Base-by-base conservation (phyloP, 371 early-diverging fungal genomes). In the Rhizopus arrhizus region DNA sequence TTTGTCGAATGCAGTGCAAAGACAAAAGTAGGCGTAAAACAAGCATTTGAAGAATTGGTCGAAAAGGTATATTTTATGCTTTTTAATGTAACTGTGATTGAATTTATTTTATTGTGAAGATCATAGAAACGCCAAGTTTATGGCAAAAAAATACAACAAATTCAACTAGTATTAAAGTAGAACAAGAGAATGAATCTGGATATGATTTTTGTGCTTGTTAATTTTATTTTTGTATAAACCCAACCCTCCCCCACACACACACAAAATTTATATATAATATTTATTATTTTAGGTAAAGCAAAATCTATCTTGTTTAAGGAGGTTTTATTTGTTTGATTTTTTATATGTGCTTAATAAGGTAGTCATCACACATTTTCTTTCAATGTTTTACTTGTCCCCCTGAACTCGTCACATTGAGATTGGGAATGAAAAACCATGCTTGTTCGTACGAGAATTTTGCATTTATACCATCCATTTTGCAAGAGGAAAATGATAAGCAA, bases 1-100 rank as follows among this genome's bases (percentile, higher is more conserved):
- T 98, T 95, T 72, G 84, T 95, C 61, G 99, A 98, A 77, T 93
- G 95, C 58, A 92, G 93, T 67, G 99, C 99, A 40, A 67, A 59
- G 16, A 63, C 63, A 53, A 58, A 61, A 41, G 56, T 58, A 13
- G 65, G 64, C 31, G 69, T 64, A 12, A 65, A 58, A 48, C 50
- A 62, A 36, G 59, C 56, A 10, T 56, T 56, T 54, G 58, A 56
- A 34, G 53, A 55, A 33, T 42, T 35, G 4, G 62, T 62, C 38
- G 45, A 64, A 59, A 65, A 69, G 62, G 69, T 61, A 60, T 35
- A 15, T 11, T 16, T n/a, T 46, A 57, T 22, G 22, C 22, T 22
- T 22, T 22, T 22, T 22, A 22, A 22, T 22, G 22, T 22, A 22
- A 2, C 22, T 22, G 22, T 22, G 22, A 22, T 22, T 22, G 22